Evolutionary conservation across 2,329 filamentous ascomycete species (phyloP).

Genomic region (Lachnellula cervina): DNA sequence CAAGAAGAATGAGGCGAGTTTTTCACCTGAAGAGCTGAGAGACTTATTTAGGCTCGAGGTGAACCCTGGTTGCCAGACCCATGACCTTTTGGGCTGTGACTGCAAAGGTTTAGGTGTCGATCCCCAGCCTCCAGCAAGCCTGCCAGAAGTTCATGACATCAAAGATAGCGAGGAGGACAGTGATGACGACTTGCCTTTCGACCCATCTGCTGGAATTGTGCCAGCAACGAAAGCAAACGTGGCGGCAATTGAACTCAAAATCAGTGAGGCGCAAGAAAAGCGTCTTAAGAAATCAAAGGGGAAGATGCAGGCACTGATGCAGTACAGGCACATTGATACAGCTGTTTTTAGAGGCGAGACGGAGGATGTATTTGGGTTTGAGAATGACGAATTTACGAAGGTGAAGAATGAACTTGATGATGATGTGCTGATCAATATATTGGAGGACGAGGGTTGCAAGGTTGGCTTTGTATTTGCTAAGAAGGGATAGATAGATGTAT

Average conservation of each 20-base stretch:
- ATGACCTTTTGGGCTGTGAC: slow-evolving; percentile 59
- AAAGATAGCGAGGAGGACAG: slow-evolving; percentile 25
- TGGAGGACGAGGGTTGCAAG: slow-evolving; percentile 38
- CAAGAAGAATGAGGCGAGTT: slow-evolving; percentile 55
- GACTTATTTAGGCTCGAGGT: slow-evolving; percentile 65
- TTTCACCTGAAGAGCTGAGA: slow-evolving; percentile 60
- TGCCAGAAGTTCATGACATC: slow-evolving; percentile 15
- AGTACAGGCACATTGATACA: slow-evolving; percentile 48
- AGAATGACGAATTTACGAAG: slow-evolving; percentile 32
- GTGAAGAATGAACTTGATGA: slow-evolving; percentile 41
- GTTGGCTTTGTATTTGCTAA: slow-evolving; percentile 48
- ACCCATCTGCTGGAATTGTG: slow-evolving; percentile 25
- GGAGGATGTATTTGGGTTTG: slow-evolving; percentile 29
- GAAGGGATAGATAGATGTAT: slow-evolving; percentile 16
- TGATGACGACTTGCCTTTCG: slow-evolving; percentile 27
- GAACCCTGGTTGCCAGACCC: slow-evolving; percentile 57
- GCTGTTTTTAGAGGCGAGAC: slow-evolving; percentile 32
- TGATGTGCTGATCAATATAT: slow-evolving; percentile 42
- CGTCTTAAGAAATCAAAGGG: slow-evolving; percentile 27
- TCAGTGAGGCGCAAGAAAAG: slow-evolving; percentile 32
- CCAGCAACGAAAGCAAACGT: slow-evolving; percentile 42
- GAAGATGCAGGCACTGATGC: slow-evolving; percentile 48
- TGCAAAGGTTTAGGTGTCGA: slow-evolving; percentile 51
- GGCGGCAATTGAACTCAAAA: slow-evolving; percentile 39
- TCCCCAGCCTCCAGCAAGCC: slow-evolving; percentile 7